Base-by-base conservation (phyloP, 495 filamentous ascomycete genomes). In the Penicillium egyptiacum region DNA sequence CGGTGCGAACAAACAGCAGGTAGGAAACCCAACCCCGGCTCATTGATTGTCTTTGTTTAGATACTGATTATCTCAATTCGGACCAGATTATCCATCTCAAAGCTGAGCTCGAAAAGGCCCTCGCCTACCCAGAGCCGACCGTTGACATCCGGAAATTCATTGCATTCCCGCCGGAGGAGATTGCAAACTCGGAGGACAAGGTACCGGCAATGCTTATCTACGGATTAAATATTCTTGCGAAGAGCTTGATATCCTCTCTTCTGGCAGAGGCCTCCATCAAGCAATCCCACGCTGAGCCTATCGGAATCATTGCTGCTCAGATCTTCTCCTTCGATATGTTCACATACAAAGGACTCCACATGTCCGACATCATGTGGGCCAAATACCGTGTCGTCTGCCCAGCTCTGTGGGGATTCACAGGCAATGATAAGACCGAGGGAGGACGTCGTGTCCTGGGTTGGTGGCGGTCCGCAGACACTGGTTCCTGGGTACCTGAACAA, bases 331-430 rank as follows among this genome's bases (percentile, higher is more conserved):
- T 80, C 19, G 75, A 83, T 0, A 70, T 79, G 1, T 88, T 91
- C 61, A 73, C 79, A 17, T 90, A 87, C 80, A 81, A 89, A 28
- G 90, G 88, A 3, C 70, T 77, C 31, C 82, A 85, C 12, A 75
- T 98, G 60, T 87, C 91, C 42, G 92, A 97, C 60, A 88, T 98
- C 50, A 71, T 98, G 20, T 83, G 95, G 66, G 91, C 94, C 28
- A 96, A 98, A 68, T 87, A 90, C 58, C 85, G 89, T 40, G 77
- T 86, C 5, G 79, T 83, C 25, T 96, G 91, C 64, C 93, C 95
- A 4, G 86, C 91, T 11, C 77, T 99, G 11, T 98, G 89, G 70
- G 95, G 95, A 19, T 86, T 92, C 62, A 80, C 81, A 20, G 93
- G 89, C 33, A 83, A 76, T 47, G 89, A 95, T 60, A 86, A 82